Evolutionary conservation across 352 stramenopile species (phyloP).

Genomic region (Halophytophthora polymorphica): DNA sequence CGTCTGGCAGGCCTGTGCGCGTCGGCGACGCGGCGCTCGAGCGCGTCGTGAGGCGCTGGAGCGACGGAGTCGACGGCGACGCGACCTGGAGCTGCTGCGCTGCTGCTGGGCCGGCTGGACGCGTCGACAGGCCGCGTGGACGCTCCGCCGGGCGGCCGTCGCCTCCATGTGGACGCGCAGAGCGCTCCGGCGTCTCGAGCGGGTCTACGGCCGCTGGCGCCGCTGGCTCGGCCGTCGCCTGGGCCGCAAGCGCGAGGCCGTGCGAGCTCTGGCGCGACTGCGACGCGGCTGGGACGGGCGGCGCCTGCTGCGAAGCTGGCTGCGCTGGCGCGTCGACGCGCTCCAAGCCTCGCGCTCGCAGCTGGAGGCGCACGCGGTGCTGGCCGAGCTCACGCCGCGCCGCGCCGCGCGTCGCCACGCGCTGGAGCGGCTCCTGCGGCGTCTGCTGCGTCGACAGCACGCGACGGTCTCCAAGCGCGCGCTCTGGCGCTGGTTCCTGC

Average conservation of each 20-base stretch:
- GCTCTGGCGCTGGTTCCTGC: constrained; percentile 49
- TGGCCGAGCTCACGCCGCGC: constrained; percentile 6
- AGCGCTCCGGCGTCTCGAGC: constrained; percentile 2
- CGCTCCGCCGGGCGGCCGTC: constrained; percentile 3
- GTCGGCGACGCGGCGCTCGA: constrained; percentile 2
- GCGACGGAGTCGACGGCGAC: constrained; percentile 3
- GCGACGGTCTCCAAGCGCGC: constrained; percentile 20
- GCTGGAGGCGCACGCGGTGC: constrained; percentile 9
- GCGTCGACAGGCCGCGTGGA: constrained; percentile 1
- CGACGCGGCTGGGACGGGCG: constrained; percentile 7
- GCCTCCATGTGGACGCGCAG: neutral
- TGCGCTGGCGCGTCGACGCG: constrained; percentile 12
- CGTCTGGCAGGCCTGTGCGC: constrained; percentile 10
- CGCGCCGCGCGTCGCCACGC: constrained; percentile 1
- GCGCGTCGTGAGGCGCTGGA: neutral
- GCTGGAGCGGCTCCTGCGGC: constrained; percentile 11
- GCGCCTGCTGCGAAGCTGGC: constrained; percentile 7
- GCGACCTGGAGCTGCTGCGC: constrained; percentile 1
- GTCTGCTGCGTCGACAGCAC: constrained; percentile 26
- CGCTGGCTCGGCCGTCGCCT: neutral
- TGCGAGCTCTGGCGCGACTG: constrained; percentile 5
- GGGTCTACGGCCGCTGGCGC: constrained; percentile 16
- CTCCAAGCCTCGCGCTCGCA: constrained; percentile 4
- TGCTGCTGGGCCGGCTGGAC: constrained; percentile 14
- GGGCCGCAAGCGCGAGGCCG: constrained; percentile 7